These are phyloP conservation scores for Termitomyces heimii DNA, from an alignment of 768 basidiomycete genomes.

Conservation along the genomic window DNA sequence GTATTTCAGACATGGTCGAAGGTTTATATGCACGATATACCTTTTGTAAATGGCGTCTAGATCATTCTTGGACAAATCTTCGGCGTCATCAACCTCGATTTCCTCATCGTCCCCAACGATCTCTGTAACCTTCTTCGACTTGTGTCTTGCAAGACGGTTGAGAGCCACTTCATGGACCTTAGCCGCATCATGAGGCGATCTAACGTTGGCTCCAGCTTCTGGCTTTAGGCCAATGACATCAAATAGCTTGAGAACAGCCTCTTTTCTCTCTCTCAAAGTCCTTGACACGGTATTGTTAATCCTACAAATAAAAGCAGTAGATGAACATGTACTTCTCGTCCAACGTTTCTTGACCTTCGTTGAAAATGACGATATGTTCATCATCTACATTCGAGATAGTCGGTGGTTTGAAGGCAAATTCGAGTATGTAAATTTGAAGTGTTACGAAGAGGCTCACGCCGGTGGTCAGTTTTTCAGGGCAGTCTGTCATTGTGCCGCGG, in stretches of 20 bases:
- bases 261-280: conserved; percentile 73
- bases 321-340: conserved; percentile 50
- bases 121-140: conserved; percentile 48
- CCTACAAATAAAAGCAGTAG: not conserved
- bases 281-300: conserved; percentile 15
- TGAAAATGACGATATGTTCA: conserved; percentile 39
- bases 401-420: conserved; percentile 58
- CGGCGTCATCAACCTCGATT: conserved; percentile 77
- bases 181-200: conserved; percentile 25
- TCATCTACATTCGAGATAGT: conserved; percentile 27
- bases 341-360: conserved; percentile 74
- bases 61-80: conserved; percentile 77
- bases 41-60: conserved; percentile 80
- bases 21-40: conserved; percentile 30
- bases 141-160: conserved; percentile 32
- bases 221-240: conserved; percentile 69
- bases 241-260: conserved; percentile 68
- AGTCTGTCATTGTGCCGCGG: conserved; percentile 70
- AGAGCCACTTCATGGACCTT: conserved; percentile 32
- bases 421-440: conserved; percentile 63
- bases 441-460: conserved; percentile 78
- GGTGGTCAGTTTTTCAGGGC: conserved; percentile 62
- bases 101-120: conserved; percentile 80
- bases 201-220: conserved; percentile 34
- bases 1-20: not conserved